Conservation (phyloP, 2,329 filamentous ascomycete species). For the Fusarium sp. region DNA sequence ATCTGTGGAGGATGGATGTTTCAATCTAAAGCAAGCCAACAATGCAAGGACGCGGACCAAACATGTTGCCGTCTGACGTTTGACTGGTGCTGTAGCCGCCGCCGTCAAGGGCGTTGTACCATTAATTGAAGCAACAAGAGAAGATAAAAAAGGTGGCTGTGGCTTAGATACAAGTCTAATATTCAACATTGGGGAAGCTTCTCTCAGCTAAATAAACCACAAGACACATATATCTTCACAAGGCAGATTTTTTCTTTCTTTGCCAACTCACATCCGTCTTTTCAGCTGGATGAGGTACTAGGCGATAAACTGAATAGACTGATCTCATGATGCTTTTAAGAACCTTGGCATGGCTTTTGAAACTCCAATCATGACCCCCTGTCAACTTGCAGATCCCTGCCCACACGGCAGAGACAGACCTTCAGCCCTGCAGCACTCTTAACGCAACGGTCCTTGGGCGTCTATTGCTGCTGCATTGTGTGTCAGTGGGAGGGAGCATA, state of each 20-base stretch:
- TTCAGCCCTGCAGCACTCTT: constrained; percentile 27
- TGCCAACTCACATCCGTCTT: too few species aligned
- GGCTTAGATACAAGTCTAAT: not conserved
- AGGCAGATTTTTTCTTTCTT: not conserved
- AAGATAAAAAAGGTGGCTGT: not conserved
- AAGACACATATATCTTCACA: not conserved
- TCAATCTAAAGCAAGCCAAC: not conserved
- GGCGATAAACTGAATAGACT: not conserved
- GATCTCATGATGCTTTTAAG: not conserved
- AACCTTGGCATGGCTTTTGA: not conserved
- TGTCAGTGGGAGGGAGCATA: not conserved
- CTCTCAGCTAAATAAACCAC: not conserved
- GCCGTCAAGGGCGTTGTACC: not conserved
- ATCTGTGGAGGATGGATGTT: not conserved
- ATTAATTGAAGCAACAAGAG: too few species aligned
- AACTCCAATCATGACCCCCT: not conserved
- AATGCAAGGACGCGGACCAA: not conserved
- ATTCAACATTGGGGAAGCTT: not conserved
- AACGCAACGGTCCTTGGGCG: constrained; percentile 1
- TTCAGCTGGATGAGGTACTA: not conserved
- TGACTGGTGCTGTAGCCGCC: constrained; percentile 13
- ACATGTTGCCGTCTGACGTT: not conserved
- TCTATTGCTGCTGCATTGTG: not conserved
- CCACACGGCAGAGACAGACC: not conserved
- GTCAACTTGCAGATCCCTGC: not conserved